phyloP scores from a whole-genome alignment of 352 stramenopile genomes.

The Globisporangium cystogenes region DNA sequence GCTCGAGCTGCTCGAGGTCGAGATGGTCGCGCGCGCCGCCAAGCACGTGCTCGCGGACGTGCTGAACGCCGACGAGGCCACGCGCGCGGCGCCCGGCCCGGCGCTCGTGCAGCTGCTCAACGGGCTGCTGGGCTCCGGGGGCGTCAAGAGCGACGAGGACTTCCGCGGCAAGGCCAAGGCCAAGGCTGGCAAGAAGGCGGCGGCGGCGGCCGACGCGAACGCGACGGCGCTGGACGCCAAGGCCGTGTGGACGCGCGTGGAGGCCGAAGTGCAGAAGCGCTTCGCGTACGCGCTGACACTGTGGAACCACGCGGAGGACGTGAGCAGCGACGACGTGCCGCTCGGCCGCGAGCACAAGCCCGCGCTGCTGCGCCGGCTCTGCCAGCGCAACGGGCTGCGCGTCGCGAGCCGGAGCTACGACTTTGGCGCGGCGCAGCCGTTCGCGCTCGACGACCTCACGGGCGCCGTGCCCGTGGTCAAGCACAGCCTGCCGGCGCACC shows the following conservation, averaged over 20 bases:
- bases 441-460: conserved; percentile 89
- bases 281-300: conserved; percentile 78
- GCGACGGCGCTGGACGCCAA: conserved; percentile 33
- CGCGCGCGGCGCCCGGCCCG: conserved; percentile 62
- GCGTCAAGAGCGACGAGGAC: conserved; percentile 23
- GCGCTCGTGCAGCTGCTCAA: conserved; percentile 86
- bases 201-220: conserved; percentile 2
- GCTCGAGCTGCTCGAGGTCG: conserved; percentile 93
- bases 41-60: conserved; percentile 86
- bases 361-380: conserved; percentile 90
- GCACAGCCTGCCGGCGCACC: conserved; percentile 76
- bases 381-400: conserved; percentile 90
- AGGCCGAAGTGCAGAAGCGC: conserved; percentile 57
- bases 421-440: conserved; percentile 65
- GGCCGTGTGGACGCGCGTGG: conserved; percentile 53
- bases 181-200: conserved; percentile 25
- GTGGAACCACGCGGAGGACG: conserved; percentile 38
- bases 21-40: conserved; percentile 92
- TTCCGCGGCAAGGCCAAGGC: conserved; percentile 19
- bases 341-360: conserved; percentile 63
- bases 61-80: conserved; percentile 50
- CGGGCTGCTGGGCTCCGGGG: conserved; percentile 48
- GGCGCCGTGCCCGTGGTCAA: conserved; percentile 94
- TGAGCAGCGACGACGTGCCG: conserved; percentile 17
- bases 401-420: conserved; percentile 89